These are phyloP conservation scores for Dipodascus albidus DNA, from an alignment of 805 yeast genomes.

Conservation along the genomic window DNA sequence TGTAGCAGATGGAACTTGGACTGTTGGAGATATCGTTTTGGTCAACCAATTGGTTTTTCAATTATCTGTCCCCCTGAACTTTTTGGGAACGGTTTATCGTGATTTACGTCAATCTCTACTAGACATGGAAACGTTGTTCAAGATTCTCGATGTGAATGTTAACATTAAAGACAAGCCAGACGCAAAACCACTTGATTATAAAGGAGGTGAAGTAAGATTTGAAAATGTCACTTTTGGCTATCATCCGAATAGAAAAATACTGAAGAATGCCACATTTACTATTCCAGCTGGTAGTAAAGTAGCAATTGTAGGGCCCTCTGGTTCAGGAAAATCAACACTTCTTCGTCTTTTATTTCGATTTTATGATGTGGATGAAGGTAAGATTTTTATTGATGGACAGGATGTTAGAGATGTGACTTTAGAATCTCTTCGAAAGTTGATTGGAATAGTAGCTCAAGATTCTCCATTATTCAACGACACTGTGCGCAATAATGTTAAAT, in stretches of 20 bases:
- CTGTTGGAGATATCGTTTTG: conserved; percentile 90
- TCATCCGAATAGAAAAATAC: conserved; percentile 77
- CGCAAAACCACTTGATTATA: conserved; percentile 50
- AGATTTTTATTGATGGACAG: conserved; percentile 78
- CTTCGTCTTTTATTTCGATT: conserved; percentile 77
- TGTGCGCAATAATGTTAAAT: conserved; percentile 74
- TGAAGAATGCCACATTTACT: conserved; percentile 66
- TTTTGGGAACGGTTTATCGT: conserved; percentile 89
- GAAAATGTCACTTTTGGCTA: conserved; percentile 92
- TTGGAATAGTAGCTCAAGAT: conserved; percentile 96
- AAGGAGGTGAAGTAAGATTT: conserved; percentile 70
- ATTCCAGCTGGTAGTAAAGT: conserved; percentile 87
- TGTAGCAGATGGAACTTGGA: conserved; percentile 64
- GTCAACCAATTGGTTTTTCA: conserved; percentile 95
- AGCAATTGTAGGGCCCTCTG: conserved; percentile 94
- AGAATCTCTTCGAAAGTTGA: conserved; percentile 56
- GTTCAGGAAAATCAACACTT: conserved; percentile 90
- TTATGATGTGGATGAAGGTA: conserved; percentile 71
- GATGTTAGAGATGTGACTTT: conserved; percentile 67
- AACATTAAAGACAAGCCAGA: conserved; percentile 48
- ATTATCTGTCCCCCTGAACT: conserved; percentile 86
- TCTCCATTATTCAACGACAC: conserved; percentile 92
- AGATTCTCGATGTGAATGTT: conserved; percentile 65
- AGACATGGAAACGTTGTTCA: conserved; percentile 93
- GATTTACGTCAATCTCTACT: conserved; percentile 85